Base-by-base conservation (phyloP, 768 basidiomycete species). In the Clitopilus passeckerianus region DNA sequence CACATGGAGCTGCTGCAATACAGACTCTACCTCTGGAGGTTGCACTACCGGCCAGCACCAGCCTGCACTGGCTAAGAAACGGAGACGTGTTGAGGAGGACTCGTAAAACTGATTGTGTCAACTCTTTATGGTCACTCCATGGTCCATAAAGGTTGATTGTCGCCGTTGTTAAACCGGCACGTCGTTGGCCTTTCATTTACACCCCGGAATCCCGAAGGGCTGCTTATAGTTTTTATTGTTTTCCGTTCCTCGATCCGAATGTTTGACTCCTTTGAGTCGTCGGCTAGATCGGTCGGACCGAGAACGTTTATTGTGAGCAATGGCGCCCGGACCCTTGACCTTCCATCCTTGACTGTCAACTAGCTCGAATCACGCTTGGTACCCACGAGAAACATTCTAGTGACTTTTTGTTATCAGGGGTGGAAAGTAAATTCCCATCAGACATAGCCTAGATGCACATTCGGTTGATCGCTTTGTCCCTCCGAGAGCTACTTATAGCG, bases 1-100 rank as follows among this genome's bases (percentile, higher is more conserved):
- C 61, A 67, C 55, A 2, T 85, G 83, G 83, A 74, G 68, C 2
- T 85, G 82, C 61, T 84, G 84, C 61, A 71, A 77, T n/a, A 62
- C 66, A 46, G 64, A 74, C 53, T 79, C 76, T 5, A 63, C 56
- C 18, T 61, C 65, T 8, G 66, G 69, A 22, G 80, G 80, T 7
- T 83, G 81, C 59, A 74, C 77, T 18, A 67, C 59, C 54, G 74
- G 73, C 27, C 66, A 70, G 22, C 80, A 81, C 66, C 65, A 63
- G 57, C 57, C 67, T 27, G 63, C 62, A 54, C 64, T 67, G 27
- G 60, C 68, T n/a, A 68, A 70, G 55, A 78, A 78, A 61, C 72
- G 73, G 68, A 70, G 67, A 57, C 74, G 73, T 44, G 23, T 71
- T 33, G 59, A 54, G 57, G 34, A 50, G 46, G 46, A 50, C 1